These are phyloP conservation scores for Wickerhamomyces bovis DNA, from an alignment of 805 yeast species.

Conservation along the genomic window DNA sequence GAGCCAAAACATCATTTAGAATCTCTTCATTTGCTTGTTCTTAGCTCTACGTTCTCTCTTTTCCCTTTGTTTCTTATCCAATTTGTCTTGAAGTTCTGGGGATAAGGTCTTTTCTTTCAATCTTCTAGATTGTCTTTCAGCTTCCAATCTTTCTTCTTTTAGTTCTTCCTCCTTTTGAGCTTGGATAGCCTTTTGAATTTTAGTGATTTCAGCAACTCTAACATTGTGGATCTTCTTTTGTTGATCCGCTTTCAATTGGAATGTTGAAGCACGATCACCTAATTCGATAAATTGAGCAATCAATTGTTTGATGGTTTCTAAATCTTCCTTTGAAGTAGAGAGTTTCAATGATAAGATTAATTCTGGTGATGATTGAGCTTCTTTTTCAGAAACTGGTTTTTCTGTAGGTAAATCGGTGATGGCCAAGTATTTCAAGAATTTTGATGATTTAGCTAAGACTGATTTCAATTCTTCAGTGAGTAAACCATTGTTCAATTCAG, in stretches of 20 bases:
- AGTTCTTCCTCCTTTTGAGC: constrained; percentile 59
- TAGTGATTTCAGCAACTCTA: constrained; percentile 68
- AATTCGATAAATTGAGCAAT: constrained; percentile 51
- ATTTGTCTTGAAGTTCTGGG: constrained; percentile 74
- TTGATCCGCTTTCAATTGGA: constrained; percentile 65
- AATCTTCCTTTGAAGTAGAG: constrained; percentile 44
- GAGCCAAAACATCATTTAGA: constrained; percentile 4
- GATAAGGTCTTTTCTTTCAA: constrained; percentile 43
- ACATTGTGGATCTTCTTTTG: constrained; percentile 68
- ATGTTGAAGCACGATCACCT: constrained; percentile 45
- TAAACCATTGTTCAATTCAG: constrained; percentile 69
- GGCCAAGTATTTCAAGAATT: constrained; percentile 59
- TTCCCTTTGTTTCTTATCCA: constrained; percentile 72
- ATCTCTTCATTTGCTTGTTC: constrained; percentile 29
- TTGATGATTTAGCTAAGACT: constrained; percentile 35
- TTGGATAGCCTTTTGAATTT: constrained; percentile 65
- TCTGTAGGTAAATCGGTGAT: constrained; percentile 80
- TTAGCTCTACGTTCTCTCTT: constrained; percentile 78
- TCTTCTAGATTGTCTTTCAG: constrained; percentile 59
- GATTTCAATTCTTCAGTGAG: constrained; percentile 43
- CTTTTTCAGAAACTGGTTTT: constrained; percentile 58
- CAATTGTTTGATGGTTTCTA: constrained; percentile 42
- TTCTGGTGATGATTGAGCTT: constrained; percentile 43
- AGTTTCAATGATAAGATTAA: constrained; percentile 49
- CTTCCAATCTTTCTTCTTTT: constrained; percentile 66